Base-by-base conservation (phyloP, 768 basidiomycete species). In the Mycena floridula region DNA sequence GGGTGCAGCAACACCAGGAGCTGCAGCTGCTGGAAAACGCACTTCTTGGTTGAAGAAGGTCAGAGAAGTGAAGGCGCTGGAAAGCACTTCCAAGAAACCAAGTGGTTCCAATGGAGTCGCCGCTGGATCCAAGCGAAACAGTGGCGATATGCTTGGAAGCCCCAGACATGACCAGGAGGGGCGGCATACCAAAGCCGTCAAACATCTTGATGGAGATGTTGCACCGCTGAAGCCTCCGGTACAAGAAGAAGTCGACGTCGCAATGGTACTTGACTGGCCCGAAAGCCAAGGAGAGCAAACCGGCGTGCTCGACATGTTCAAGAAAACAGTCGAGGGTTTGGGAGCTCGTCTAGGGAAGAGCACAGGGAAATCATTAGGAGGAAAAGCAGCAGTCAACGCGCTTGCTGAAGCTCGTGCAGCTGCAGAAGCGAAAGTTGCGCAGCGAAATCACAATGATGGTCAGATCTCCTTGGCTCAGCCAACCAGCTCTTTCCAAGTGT, bases 41-140 rank as follows among this genome's bases (percentile, higher is more conserved):
- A 84, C 84, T 7, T 89, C 88, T 3, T 89, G 88, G 88, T 60
- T 90, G 43, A 78, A 76, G 62, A 87, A 85, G 54, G 88, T 82
- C 12, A 72, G 86, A 26, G 84, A 86, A 55, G 80, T 72, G 21
- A 84, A 83, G 50, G 83, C 83, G 15, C 63, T 79, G 55, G 87
- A 87, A 54, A 68, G 66, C n/a, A 65, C 66, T 9, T 54, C 52
- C 45, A 76, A 63, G 57, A 73, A 68, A 42, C 44, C 56, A 18
- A 57, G 25, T 49, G 30, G 48, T 25, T 25, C 49, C 20, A 53
- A 13, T 37, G 47, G 40, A 30, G 23, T 54, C 8, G 50, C 56
- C 18, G 54, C 56, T 24, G 64, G 51, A 45, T 64, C 67, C 37
- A 89, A 89, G 55, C 70, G 85, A 46, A 89, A 89, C 64, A 88